These are phyloP conservation scores for Acacia pycnantha DNA, from an alignment of 331 rosid species.

Conservation along the genomic window DNA sequence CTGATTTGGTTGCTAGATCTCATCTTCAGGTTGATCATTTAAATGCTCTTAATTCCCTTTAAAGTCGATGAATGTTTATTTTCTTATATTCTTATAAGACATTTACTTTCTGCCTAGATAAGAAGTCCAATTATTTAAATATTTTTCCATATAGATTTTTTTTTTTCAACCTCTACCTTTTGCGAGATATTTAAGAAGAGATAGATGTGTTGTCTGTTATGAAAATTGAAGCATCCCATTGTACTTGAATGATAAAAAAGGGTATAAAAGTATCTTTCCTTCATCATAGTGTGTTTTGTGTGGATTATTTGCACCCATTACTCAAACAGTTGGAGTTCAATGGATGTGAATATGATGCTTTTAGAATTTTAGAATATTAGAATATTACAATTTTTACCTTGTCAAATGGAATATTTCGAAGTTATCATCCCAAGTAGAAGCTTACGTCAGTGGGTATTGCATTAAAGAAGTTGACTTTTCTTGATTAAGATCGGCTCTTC, in stretches of 20 bases:
- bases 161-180: constrained; percentile 1
- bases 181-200: constrained; percentile 5
- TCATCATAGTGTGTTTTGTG: constrained; percentile 12
- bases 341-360: too few species aligned
- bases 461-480: constrained; percentile 17
- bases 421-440: background rate
- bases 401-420: background rate
- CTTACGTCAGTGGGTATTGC: constrained; percentile 19
- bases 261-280: background rate
- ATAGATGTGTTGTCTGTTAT: constrained; percentile 7
- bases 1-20: constrained; percentile 95
- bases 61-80: constrained; percentile 3
- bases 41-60: constrained; percentile 2
- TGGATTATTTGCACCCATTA: background rate
- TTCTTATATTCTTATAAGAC: background rate
- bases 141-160: constrained; percentile 1
- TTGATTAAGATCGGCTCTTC: constrained; percentile 17
- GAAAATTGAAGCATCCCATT: background rate
- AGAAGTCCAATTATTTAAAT: constrained; percentile 15
- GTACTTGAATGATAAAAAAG: background rate
- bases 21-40: constrained; percentile 79
- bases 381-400: background rate
- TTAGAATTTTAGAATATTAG: background rate
- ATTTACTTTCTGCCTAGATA: background rate
- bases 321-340: too few species aligned